A percentile compares a stretch with the other conserved stretches of the same genome.
Evolutionary conservation across 1,284 basidiomycete genomes (phyloP).

Genomic region (Bjerkandera adusta): DNA sequence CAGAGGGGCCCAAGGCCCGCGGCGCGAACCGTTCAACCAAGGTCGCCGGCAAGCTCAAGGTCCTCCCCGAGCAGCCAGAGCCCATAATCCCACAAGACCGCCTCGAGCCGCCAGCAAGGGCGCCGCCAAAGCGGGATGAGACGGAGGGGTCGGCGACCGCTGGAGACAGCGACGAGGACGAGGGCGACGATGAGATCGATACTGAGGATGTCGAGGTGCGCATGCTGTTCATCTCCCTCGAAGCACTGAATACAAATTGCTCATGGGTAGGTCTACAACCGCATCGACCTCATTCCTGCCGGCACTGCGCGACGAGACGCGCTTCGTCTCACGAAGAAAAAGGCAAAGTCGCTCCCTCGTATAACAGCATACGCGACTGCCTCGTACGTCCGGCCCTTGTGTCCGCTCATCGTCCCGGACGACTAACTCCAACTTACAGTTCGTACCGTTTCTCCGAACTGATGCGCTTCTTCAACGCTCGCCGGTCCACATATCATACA

Average conservation of each 20-base stretch:
- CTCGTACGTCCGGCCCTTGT: constrained; percentile 48
- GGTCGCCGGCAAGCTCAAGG: constrained; percentile 85
- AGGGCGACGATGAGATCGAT: constrained; percentile 73
- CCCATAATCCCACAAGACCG: constrained; percentile 31
- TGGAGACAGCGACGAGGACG: constrained; percentile 72
- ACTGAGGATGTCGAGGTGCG: constrained; percentile 64
- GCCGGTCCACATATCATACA: constrained; percentile 80
- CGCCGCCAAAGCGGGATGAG: constrained; percentile 37
- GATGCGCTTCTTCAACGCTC: constrained; percentile 85
- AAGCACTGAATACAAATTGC: constrained; percentile 5
- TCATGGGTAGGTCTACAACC: constrained; percentile 81
- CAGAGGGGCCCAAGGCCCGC: constrained; percentile 49
- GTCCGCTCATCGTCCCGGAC: constrained; percentile 4
- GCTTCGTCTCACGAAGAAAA: constrained; percentile 86
- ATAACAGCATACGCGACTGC: constrained; percentile 96
- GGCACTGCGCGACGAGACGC: constrained; percentile 93
- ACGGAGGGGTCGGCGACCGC: constrained; percentile 44
- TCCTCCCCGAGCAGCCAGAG: constrained; percentile 90
- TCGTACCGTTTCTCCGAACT: constrained; percentile 88
- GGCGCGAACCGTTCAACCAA: constrained; percentile 88
- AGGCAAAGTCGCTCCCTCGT: constrained; percentile 90
- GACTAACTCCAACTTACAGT: constrained; percentile 38
- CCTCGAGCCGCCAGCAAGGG: constrained; percentile 21
- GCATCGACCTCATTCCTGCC: constrained; percentile 90
- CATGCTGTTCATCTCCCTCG: constrained; percentile 13